Evolutionary conservation across 2,329 filamentous ascomycete species (phyloP).

Genomic region (Botrytis paeoniae): DNA sequence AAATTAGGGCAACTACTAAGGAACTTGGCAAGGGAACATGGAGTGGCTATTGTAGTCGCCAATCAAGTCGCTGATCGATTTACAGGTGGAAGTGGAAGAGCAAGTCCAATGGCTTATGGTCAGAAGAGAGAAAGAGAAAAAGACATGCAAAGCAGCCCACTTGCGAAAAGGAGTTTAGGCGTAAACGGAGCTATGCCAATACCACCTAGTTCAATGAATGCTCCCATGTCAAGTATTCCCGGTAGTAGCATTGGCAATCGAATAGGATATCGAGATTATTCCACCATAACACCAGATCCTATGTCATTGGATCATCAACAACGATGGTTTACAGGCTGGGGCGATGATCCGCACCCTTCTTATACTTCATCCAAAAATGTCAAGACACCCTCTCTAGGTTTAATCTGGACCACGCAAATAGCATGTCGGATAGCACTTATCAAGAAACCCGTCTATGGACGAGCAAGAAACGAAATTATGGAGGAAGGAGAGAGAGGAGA

Average conservation of each 20-base stretch:
- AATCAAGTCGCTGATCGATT: conserved; percentile 97
- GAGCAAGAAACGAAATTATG: conserved; percentile 35
- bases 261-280: conserved; percentile 6
- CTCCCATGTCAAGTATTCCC: conserved; percentile 28
- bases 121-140: neutral
- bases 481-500: conserved; percentile 45
- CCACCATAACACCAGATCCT: conserved; percentile 46
- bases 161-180: conserved; percentile 8
- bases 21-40: conserved; percentile 68
- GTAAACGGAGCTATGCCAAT: neutral
- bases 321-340: conserved; percentile 94
- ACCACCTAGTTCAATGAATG: conserved; percentile 31
- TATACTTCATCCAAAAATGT: conserved; percentile 42
- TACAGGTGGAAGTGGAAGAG: conserved; percentile 19
- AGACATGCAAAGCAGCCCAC: conserved; percentile 31
- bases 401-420: conserved; percentile 90
- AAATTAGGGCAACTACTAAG: conserved; percentile 73
- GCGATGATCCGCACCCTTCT: conserved; percentile 55
- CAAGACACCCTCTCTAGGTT: conserved; percentile 83
- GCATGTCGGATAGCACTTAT: conserved; percentile 77
- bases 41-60: conserved; percentile 82
- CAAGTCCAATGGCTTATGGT: conserved; percentile 20
- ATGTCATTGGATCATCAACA: conserved; percentile 85
- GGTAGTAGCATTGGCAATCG: neutral
- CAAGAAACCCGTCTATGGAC: conserved; percentile 58